phyloP scores from a whole-genome alignment of 306 rosid genomes.

The Argentina anserina region DNA sequence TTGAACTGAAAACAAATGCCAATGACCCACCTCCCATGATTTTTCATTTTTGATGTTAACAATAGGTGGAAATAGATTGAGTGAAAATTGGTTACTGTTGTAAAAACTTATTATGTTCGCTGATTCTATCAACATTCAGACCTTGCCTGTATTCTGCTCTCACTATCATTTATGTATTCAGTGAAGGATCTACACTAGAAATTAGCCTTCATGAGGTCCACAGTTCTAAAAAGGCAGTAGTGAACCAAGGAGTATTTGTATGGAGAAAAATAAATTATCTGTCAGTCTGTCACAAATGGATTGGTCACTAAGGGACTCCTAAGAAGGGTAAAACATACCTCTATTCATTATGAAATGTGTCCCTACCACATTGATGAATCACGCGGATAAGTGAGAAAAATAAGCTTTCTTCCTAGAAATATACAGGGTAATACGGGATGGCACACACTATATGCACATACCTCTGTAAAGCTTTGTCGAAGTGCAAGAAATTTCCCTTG shows the following conservation, averaged over 20 bases:
- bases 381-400: neutral
- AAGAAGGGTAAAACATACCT: neutral
- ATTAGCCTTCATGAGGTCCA: neutral
- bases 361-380: neutral
- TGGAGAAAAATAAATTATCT: neutral
- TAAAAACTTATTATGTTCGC: neutral
- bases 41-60: too few species aligned
- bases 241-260: neutral
- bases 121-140: neutral
- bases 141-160: neutral
- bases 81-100: neutral
- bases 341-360: neutral
- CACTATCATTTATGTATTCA: slow-evolving; percentile 2
- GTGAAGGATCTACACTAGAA: neutral
- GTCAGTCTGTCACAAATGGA: neutral
- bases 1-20: slow-evolving; percentile 1
- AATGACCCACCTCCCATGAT: neutral
- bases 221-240: neutral
- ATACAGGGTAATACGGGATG: neutral
- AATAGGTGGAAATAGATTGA: neutral
- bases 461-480: slow-evolving; percentile 93
- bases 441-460: slow-evolving; percentile 23
- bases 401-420: slow-evolving; percentile 9
- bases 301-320: neutral
- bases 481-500: slow-evolving; percentile 89